Base-by-base conservation (phyloP, 805 yeast genomes). In the Yarrowia yakushimensis region DNA sequence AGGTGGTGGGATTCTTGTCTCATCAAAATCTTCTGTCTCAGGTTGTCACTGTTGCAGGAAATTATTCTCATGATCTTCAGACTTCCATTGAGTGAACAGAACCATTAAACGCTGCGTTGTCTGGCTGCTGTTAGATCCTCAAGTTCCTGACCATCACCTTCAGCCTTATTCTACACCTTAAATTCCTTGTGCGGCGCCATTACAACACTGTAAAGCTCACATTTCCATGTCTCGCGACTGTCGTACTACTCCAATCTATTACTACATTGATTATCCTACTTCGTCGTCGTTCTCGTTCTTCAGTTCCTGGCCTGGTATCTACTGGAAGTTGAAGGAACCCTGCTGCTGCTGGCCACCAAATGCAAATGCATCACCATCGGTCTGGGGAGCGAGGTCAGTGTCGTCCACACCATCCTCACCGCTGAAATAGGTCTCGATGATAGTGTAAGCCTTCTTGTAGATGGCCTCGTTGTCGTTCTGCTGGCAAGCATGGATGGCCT, bases 401-500 rank as follows among this genome's bases (percentile, higher is more conserved):
- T 82, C 96, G 63, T 82, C 84, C 42, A 76, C 81, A 55, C 78
- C 85, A 48, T 88, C 97, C 55, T 88, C 96, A 62, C 86, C 96
- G 61, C 87, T 81, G 77, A 94, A 94, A 77, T 90, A 94, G 69
- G 88, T 90, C 72, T 90, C 96, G 75, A 94, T 91, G 71, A 94
- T 90, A 68, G 79, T 79, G 78, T 83, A 94, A 33, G 98, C 96
- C 78, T 91, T 92, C 73, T 88, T 84, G 77, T 94, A 94, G 71
- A 94, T 89, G 72, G 87, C 89, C 73, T 93, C 96, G 76, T 93
- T 94, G 71, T 85, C 89, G 77, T 90, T 91, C 73, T 82, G 84
- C 81, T 94, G 99, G 74, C 96, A 88, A 65, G 89, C 90, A 76
- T 88, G 87, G 70, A 94, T 93, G 79, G 90, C 92, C 75, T 94